Evolutionary conservation across 169 alveolate species (phyloP).

Genomic region (Plasmodium yoelii): DNA sequence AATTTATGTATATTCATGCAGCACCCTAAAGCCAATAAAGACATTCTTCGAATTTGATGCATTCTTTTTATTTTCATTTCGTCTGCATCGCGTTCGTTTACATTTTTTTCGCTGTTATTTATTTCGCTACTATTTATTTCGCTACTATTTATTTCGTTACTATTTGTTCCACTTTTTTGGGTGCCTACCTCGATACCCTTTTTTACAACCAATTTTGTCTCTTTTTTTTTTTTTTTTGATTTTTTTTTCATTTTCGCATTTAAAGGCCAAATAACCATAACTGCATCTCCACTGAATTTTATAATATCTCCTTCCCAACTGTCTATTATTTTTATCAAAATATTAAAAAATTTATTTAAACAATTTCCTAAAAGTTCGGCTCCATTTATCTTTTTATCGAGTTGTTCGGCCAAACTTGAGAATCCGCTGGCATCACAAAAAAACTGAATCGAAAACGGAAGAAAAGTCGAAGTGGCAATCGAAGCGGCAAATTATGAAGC

Average conservation of each 20-base stretch:
- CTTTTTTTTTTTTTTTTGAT: neutral
- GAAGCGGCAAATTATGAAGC: too few relatives aligned
- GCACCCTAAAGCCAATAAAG: constrained; percentile 82
- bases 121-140: too few relatives aligned
- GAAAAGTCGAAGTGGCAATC: too few relatives aligned
- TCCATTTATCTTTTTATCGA: constrained; percentile 84
- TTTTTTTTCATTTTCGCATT: neutral
- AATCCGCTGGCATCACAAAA: constrained; percentile 90
- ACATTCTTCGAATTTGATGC: constrained; percentile 61
- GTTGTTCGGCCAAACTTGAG: constrained; percentile 86
- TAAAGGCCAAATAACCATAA: constrained; percentile 89
- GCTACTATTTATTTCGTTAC: too few relatives aligned
- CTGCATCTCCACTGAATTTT: constrained; percentile 92
- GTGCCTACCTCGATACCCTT: neutral
- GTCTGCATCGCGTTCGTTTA: too few relatives aligned
- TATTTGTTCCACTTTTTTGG: too few relatives aligned
- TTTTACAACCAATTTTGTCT: neutral
- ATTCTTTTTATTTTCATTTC: neutral
- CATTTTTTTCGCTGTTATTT: too few relatives aligned
- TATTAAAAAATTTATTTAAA: constrained; percentile 87
- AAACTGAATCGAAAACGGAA: constrained; percentile 7
- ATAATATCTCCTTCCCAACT: constrained; percentile 92
- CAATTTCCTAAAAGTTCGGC: constrained; percentile 87
- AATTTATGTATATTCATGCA: constrained; percentile 87
- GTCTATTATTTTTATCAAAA: constrained; percentile 85